Evolutionary conservation across 2,329 filamentous ascomycete species (phyloP), one percentile per base, ranked within the genome.

Genomic region (Fusarium poae): DNA sequence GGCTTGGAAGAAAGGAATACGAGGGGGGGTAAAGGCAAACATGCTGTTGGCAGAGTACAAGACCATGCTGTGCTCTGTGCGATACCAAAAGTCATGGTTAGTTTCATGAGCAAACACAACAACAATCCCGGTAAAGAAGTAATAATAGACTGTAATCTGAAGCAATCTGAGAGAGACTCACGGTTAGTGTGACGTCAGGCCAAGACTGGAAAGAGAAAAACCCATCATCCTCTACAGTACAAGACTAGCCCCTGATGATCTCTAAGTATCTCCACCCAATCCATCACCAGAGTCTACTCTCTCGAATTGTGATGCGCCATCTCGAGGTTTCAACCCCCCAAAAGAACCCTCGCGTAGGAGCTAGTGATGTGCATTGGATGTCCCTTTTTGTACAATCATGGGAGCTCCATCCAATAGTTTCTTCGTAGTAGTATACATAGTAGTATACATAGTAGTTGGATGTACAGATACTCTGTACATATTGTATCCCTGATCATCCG

Each of bases 101-200:
- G 67, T 70, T 69, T 69, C 67, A 69, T 32, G 42, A 67, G 48
- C 44, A 70, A 67, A 67, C 67, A 69, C 60, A 60, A n/a, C 39
- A 37, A 44, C 37, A 37, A 39, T 16, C 39, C 39, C 13, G 40
- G 16, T 43, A 18, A 7, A 18, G 8, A 12, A 25, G 23, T 34
- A 60, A 23, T 39, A 39, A 57, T 57, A 56, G 43, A 45, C 27
- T 21, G 40, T 43, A 30, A 35, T 27, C 42, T 39, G 39, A 52
- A 32, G 46, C 42, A 51, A 37, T 45, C 56, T 44, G 42, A 44
- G 37, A 44, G 20, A 21, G n/a, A 35, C 39, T 42, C 39, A 11
- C 13, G 1, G 21, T 25, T 59, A 12, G 56, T 59, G 67, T 70
- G 67, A 70, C 67, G 67, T 70, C 67, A 70, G 21, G 42, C 35